phyloP scores from a whole-genome alignment of 1,284 basidiomycete genomes.

The Ceratobasidium theobromae region DNA sequence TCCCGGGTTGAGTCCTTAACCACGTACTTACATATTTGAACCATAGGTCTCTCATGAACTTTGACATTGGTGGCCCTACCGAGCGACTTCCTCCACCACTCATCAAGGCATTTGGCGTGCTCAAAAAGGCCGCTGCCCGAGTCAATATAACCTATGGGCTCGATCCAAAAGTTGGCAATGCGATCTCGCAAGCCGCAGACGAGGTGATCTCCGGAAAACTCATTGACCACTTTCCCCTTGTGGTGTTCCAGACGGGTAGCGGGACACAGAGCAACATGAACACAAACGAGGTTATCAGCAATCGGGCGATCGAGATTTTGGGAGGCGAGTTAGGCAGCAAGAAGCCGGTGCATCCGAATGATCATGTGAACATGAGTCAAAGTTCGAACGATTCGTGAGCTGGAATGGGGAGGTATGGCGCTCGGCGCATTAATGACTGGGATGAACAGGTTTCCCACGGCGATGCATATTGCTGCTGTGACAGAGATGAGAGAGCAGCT shows the following conservation, averaged over 20 bases:
- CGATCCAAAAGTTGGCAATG: constrained; percentile 84
- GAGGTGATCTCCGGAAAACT: constrained; percentile 98
- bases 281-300: constrained; percentile 98
- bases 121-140: constrained; percentile 95
- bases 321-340: constrained; percentile 96
- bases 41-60: constrained; percentile 88
- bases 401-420: no score
- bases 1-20: constrained; percentile 7
- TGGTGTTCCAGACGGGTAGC: constrained; percentile 99
- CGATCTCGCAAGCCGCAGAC: constrained; percentile 92
- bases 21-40: neutral
- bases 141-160: constrained; percentile 92
- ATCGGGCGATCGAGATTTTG: constrained; percentile 96
- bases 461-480: constrained; percentile 98
- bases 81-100: constrained; percentile 93
- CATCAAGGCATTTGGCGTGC: constrained; percentile 96
- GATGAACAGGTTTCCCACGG: constrained; percentile 94
- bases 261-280: constrained; percentile 99
- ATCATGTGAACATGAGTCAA: constrained; percentile 99
- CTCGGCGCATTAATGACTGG: no score
- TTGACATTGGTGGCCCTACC: constrained; percentile 94
- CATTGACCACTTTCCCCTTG: constrained; percentile 93
- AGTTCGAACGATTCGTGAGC: constrained; percentile 96
- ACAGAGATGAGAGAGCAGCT: constrained; percentile 81
- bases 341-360: constrained; percentile 98